Conservation (phyloP, 129 eudicot species). For the Ambrosia trifida region DNA sequence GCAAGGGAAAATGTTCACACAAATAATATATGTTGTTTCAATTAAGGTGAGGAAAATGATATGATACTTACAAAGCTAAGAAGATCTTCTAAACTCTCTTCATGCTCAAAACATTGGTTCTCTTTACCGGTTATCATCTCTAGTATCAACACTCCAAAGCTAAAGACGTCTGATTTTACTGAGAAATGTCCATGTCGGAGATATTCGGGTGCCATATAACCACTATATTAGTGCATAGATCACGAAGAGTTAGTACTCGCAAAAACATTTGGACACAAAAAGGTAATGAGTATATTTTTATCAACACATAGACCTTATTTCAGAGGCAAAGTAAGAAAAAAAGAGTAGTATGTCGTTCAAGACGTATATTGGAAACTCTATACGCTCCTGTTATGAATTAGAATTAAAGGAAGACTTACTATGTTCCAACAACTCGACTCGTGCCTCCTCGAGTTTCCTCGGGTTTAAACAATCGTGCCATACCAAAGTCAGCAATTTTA, state of each 20-base stretch:
- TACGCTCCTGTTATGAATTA: not conserved
- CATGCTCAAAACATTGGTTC: not conserved
- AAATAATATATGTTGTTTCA: too few relatives aligned
- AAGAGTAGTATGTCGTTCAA: not conserved
- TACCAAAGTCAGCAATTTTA: slow-evolving; percentile 21
- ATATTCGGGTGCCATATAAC: slow-evolving; percentile 15
- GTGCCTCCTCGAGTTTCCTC: slow-evolving; percentile 11
- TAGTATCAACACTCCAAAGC: slow-evolving; percentile 10
- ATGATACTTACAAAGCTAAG: slow-evolving; percentile 7
- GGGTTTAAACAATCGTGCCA: not conserved
- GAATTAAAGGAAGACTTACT: not conserved
- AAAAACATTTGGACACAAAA: not conserved
- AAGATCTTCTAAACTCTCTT: not conserved
- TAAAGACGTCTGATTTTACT: not conserved
- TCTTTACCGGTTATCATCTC: slow-evolving; percentile 7
- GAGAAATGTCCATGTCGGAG: not conserved
- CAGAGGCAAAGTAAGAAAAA: not conserved
- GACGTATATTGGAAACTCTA: not conserved
- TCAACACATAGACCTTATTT: not conserved
- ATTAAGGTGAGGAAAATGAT: not conserved
- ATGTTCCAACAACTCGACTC: slow-evolving; percentile 1
- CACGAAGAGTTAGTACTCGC: not conserved
- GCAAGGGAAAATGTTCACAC: too few relatives aligned
- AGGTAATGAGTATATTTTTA: not conserved
- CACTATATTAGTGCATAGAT: not conserved